phyloP scores from a whole-genome alignment of 2,329 filamentous ascomycete genomes.

The Aspergillus sp. region DNA sequence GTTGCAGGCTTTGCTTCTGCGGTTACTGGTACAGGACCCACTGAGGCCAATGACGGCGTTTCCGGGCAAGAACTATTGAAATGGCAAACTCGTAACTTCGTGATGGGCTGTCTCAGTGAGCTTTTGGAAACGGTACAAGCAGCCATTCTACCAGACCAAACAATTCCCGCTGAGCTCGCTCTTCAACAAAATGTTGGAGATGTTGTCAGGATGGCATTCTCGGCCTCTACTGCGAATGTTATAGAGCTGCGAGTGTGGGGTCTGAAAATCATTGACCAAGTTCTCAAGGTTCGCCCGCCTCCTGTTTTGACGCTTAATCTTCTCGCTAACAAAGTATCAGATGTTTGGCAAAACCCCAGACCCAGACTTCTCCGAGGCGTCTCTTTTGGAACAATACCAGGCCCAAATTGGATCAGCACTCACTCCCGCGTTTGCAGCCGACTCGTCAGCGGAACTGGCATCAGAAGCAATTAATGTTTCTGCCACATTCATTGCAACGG shows the following conservation, averaged over 20 bases:
- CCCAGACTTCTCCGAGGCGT: conserved; percentile 95
- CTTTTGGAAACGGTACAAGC: conserved; percentile 75
- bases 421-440: conserved; percentile 90
- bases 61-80: conserved; percentile 79
- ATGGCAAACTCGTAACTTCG: conserved; percentile 95
- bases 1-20: conserved; percentile 91
- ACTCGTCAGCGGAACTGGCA: conserved; percentile 92
- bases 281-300: conserved; percentile 59
- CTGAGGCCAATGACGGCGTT: conserved; percentile 46
- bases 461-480: conserved; percentile 96
- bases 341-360: conserved; percentile 95
- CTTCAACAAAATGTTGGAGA: conserved; percentile 83
- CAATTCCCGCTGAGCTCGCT: conserved; percentile 70
- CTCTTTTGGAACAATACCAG: conserved; percentile 95
- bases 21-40: conserved; percentile 56
- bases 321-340: conserved; percentile 21
- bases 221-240: conserved; percentile 89
- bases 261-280: conserved; percentile 85
- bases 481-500: conserved; percentile 94
- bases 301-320: neutral
- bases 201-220: conserved; percentile 94
- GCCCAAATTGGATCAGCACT: conserved; percentile 95
- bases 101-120: conserved; percentile 81
- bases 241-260: conserved; percentile 86
- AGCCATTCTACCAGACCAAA: conserved; percentile 71